Conservation (phyloP, 352 stramenopile species). For the Globisporangium spiculum region DNA sequence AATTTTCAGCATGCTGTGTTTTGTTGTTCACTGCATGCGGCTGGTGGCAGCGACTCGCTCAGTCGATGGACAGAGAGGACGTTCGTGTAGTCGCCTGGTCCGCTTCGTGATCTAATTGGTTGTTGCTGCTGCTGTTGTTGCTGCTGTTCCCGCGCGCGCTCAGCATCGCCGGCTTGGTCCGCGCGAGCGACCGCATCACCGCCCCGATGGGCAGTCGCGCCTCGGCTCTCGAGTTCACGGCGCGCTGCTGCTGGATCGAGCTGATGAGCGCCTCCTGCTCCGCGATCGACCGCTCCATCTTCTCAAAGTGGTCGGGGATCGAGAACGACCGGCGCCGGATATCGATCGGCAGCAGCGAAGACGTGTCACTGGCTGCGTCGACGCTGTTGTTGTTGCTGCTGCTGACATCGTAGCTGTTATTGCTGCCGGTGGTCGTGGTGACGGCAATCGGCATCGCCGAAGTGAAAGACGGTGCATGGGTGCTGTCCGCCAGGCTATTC, state of each 20-base stretch:
- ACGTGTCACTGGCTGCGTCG: conserved; percentile 3
- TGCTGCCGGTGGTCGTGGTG: background rate
- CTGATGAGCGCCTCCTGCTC: conserved; percentile 61
- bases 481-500: background rate
- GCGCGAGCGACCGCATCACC: conserved; percentile 17
- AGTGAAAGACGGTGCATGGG: background rate
- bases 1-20: background rate
- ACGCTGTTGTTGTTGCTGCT: background rate
- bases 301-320: conserved; percentile 48
- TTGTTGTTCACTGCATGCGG: background rate
- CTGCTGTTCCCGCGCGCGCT: background rate
- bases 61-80: background rate
- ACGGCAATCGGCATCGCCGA: background rate
- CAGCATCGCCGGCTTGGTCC: background rate
- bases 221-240: conserved; percentile 9
- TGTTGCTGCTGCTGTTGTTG: background rate
- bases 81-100: background rate
- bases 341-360: conserved; percentile 15
- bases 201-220: conserved; percentile 22
- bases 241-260: conserved; percentile 52
- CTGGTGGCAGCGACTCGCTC: background rate
- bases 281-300: conserved; percentile 60
- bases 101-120: background rate
- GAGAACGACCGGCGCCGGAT: conserved; percentile 38
- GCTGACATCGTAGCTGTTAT: background rate